Evolutionary conservation across 768 basidiomycete species (phyloP).

Genomic region (Leccinum ochraceum): DNA sequence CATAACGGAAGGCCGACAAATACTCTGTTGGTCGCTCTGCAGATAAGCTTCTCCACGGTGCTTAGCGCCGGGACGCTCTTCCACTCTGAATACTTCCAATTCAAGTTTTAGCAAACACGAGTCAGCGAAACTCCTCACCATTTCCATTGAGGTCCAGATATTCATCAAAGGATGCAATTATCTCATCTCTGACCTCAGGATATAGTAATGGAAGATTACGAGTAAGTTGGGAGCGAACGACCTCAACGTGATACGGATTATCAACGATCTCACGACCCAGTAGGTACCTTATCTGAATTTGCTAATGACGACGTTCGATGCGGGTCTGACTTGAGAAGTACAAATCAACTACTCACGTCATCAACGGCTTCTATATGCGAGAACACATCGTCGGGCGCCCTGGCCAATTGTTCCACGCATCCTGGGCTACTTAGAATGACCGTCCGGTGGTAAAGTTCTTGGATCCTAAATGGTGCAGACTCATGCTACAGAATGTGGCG

Average conservation of each 20-base stretch:
- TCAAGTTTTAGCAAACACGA: neutral
- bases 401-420: neutral
- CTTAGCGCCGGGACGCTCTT: constrained; percentile 29
- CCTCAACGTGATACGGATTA: constrained; percentile 33
- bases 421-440: constrained; percentile 35
- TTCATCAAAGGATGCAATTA: constrained; percentile 40
- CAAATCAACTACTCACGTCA: neutral
- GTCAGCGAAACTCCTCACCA: constrained; percentile 9
- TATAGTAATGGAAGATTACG: constrained; percentile 41
- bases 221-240: constrained; percentile 34
- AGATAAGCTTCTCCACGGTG: constrained; percentile 37
- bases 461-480: constrained; percentile 30
- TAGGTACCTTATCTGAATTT: constrained; percentile 38
- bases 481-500: constrained; percentile 23
- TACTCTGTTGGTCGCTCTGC: constrained; percentile 43
- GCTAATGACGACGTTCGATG: neutral
- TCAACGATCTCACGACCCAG: constrained; percentile 34
- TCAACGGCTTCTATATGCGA: neutral
- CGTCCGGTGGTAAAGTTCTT: constrained; percentile 35
- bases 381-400: neutral
- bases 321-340: neutral
- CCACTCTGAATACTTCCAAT: constrained; percentile 39
- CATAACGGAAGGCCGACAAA: constrained; percentile 54
- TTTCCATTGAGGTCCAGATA: constrained; percentile 27
- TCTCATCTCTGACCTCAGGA: constrained; percentile 45